Evolutionary conservation across 352 stramenopile species (phyloP), one percentile per base, ranked within the genome.

Genomic region (Phytophthora cactorum): DNA sequence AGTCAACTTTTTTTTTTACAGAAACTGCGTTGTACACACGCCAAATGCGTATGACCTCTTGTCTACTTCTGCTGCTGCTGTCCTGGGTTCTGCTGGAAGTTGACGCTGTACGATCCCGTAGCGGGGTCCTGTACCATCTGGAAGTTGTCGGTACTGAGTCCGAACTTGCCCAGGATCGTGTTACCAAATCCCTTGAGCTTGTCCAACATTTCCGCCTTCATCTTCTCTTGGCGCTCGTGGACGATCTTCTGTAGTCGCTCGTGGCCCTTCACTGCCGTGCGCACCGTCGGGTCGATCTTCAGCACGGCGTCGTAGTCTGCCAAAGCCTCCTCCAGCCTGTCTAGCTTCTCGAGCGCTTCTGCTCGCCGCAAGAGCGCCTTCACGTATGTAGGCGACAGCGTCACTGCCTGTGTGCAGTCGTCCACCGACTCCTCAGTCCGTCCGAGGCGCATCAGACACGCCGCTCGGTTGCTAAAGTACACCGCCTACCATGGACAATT

Each of bases 121-220:
- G 89, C 84, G 27, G 97, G 97, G 83, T 99, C 97, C 85, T 99
- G 91, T 9, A 98, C 91, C 67, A 99, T 95, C 76, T 99, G 91
- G 74, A 99, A 99, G 78, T 99, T 99, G 84, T 99, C 97, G 25
- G 99, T 92, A 76, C 94, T 99, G 66, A 99, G 84, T 34, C 98
- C 98, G 80, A 99, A 99, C 71, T 99, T 99, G 61, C 97, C 95
- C 17, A 99, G 79, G 50, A 99, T 90, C 53, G 87, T 97, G 81
- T 99, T 99, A 27, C 98, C 98, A 59, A 99, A 95, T 54, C 99
- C 98, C 78, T 99, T 99, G 56, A 99, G 89, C 77, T 95, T 96
- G 56, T 94, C 96, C 64, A 99, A 75, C 75, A 98, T 99, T 78
- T 98, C 96, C 28, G 94, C 92, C 81, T 99, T 99, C 75, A 99